phyloP scores from a whole-genome alignment of 768 basidiomycete species.

The Boletus speciosus region DNA sequence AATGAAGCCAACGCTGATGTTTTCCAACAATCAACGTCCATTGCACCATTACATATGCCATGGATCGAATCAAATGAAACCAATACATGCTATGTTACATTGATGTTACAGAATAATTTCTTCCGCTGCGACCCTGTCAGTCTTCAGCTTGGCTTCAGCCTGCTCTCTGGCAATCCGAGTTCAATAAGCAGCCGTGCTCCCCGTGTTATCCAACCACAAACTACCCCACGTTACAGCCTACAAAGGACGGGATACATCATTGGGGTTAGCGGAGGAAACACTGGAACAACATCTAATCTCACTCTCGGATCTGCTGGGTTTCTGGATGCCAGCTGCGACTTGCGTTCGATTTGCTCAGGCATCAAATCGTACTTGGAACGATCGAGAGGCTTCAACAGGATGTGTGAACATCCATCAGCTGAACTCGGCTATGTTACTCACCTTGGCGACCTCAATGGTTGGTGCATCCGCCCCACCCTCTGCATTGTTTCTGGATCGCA shows the following conservation, averaged over 20 bases:
- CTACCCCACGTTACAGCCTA: constrained; percentile 3
- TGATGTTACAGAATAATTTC: not conserved
- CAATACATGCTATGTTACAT: not conserved
- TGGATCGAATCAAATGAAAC: not conserved
- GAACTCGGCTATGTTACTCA: not conserved
- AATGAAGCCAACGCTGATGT: too few species aligned
- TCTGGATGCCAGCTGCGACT: not conserved
- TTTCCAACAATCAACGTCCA: not conserved
- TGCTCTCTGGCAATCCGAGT: constrained; percentile 10
- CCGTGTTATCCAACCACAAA: constrained; percentile 15
- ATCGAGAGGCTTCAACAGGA: constrained; percentile 6
- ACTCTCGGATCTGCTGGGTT: not conserved
- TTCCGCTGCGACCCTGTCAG: not conserved
- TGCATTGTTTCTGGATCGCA: constrained; percentile 12
- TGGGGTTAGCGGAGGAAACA: not conserved
- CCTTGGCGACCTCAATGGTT: constrained; percentile 5
- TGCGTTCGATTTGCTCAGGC: constrained; percentile 5
- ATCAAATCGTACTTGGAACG: constrained; percentile 13
- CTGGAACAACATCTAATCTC: not conserved
- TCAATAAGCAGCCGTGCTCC: constrained; percentile 14
- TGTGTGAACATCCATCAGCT: not conserved
- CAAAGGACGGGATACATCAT: not conserved
- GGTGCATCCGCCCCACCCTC: constrained; percentile 15
- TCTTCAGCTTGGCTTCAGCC: constrained; percentile 2
- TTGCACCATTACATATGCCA: not conserved